Evolutionary conservation across 2,329 filamentous ascomycete genomes (phyloP), one percentile per base, ranked within the genome.

Genomic region (Neurospora crassa): DNA sequence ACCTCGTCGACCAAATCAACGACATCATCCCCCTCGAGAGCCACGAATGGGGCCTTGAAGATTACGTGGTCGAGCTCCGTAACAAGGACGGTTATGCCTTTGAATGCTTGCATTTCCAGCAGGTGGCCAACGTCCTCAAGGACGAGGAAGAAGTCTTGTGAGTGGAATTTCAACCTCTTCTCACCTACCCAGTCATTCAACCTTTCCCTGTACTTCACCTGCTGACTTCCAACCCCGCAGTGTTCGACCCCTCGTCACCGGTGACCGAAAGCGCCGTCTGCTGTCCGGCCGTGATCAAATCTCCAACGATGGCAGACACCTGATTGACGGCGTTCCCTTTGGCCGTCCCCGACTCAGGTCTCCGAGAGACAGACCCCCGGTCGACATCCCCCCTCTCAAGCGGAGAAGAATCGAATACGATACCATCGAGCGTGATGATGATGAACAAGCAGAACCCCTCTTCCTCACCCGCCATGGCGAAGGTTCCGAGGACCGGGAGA

Each of bases 91-190:
- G 86, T n/a, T 83, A 81, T 20, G 89, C 87, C 67, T 97, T 92
- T 75, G 95, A 98, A 81, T 96, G 93, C 76, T 82, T 97, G 71
- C 95, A 97, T 81, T 98, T 93, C 77, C 91, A 93, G 78, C 84
- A 87, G 24, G 86, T 97, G 6, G 83, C 85, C 16, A 86, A 86
- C 67, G 83, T 96, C 11, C 83, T 97, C 71, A 91, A 92, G 75
- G 90, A 95, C 69, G 93, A 96, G 70, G 94, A 97, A 77, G 89
- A 94, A 79, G 88, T 97, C 71, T 84, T 92, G 91, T 94, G 83
- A 76, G 90, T 84, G 47, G 47, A 68, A 47, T 24, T 43, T 43
- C 20, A 24, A 40, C 40, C 8, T 11, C 0, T 37, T 70, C 4
- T 71, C 71, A 6, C 34, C 37, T 70, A 37, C 3, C 34, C 37